Percentiles rank a stretch among this genome's conserved stretches.
These are phyloP conservation scores for Leishmania martiniquensis DNA, from an alignment of 208 protist genomes.

Conservation along the genomic window DNA sequence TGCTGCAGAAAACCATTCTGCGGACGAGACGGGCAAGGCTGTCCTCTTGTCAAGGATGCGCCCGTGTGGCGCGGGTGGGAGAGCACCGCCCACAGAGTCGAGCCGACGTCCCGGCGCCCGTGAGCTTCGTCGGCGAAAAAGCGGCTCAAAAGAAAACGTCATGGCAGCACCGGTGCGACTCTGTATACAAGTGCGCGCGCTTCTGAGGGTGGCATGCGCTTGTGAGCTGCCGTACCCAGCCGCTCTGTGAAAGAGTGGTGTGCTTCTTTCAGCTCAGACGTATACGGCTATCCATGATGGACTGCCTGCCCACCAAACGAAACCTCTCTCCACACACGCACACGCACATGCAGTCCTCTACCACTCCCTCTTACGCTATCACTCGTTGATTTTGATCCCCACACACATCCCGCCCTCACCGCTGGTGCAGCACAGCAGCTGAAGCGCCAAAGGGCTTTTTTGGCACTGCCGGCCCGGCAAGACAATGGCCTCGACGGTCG, in stretches of 20 bases:
- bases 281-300: neutral
- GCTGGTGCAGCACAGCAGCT: neutral
- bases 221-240: too few relatives aligned
- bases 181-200: too few relatives aligned
- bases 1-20: neutral
- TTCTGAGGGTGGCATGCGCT: too few relatives aligned
- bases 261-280: neutral
- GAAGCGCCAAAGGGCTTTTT: neutral
- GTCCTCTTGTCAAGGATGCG: neutral
- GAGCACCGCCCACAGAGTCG: neutral
- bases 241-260: too few relatives aligned
- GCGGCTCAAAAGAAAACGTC: too few relatives aligned
- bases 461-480: neutral
- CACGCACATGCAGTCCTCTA: neutral
- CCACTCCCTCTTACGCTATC: neutral
- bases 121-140: too few relatives aligned
- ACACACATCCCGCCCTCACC: neutral
- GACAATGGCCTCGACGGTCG: neutral
- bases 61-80: neutral
- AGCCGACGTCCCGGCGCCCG: neutral
- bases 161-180: too few relatives aligned
- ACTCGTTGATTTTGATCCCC: neutral
- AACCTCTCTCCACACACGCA: neutral
- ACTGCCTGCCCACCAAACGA: too few relatives aligned
- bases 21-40: neutral